Percentiles rank a stretch among this genome's conserved stretches.
phyloP scores from a whole-genome alignment of 2,329 filamentous ascomycete genomes.

The Periconia sp. region DNA sequence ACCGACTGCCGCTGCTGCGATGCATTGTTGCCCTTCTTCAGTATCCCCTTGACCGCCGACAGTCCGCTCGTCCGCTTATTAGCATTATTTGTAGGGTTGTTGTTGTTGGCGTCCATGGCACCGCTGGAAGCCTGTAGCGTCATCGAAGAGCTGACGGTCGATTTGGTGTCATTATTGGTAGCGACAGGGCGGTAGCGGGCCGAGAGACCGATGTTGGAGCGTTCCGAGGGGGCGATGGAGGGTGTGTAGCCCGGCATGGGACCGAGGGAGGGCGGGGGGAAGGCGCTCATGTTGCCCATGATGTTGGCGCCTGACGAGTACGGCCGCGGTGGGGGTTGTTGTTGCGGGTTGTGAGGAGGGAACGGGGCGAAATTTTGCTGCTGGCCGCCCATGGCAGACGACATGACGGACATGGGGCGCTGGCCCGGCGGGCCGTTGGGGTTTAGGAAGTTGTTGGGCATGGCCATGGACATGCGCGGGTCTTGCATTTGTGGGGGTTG shows the following conservation, averaged over 20 bases:
- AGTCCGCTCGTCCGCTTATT: too few species aligned
- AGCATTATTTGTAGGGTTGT: neutral
- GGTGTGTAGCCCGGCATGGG: conserved; percentile 66
- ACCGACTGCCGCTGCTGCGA: conserved; percentile 6
- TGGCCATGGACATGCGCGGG: conserved; percentile 31
- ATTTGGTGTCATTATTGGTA: conserved; percentile 32
- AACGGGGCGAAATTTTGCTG: conserved; percentile 4
- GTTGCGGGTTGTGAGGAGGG: neutral
- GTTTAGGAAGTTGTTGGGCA: conserved; percentile 29
- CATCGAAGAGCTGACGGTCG: conserved; percentile 30
- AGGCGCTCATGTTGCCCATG: conserved; percentile 1
- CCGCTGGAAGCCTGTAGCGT: conserved; percentile 34
- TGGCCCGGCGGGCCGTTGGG: conserved; percentile 26
- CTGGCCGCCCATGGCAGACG: neutral
- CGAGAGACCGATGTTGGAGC: conserved; percentile 89
- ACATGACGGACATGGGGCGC: conserved; percentile 53
- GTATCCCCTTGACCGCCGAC: conserved; percentile 33
- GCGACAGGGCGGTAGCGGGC: conserved; percentile 90
- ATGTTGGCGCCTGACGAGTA: conserved; percentile 28
- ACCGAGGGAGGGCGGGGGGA: conserved; percentile 8
- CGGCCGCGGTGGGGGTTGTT: conserved; percentile 52
- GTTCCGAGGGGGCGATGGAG: conserved; percentile 92
- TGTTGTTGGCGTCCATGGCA: conserved; percentile 15
- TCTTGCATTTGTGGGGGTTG: conserved; percentile 20
- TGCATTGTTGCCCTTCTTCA: conserved; percentile 25